Conservation (phyloP, 495 filamentous ascomycete species). For the Astrothelium macrocarpum region DNA sequence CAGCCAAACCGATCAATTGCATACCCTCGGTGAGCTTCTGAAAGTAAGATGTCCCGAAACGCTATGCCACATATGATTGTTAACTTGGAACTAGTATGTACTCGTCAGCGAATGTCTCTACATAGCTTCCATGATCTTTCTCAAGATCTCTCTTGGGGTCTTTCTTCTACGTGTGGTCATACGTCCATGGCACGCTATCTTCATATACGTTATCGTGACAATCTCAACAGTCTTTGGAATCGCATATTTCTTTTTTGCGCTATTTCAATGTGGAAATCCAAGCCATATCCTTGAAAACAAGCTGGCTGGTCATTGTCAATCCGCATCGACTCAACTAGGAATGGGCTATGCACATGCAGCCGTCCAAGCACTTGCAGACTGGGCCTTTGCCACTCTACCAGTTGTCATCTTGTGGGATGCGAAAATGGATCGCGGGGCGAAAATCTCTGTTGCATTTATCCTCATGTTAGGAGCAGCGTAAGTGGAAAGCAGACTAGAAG, state of each 20-base stretch:
- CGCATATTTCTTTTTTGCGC: constrained; percentile 23
- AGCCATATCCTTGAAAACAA: constrained; percentile 18
- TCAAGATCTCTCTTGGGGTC: constrained; percentile 31
- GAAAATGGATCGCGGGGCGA: constrained; percentile 24
- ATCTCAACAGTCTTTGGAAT: constrained; percentile 18
- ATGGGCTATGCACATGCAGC: constrained; percentile 24
- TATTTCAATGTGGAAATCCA: constrained; percentile 28
- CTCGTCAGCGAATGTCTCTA: constrained; percentile 22
- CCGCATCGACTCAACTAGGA: constrained; percentile 11
- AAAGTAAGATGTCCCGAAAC: neutral
- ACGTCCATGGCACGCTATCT: constrained; percentile 20
- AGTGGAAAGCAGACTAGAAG: neutral
- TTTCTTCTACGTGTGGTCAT: constrained; percentile 29
- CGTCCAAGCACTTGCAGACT: constrained; percentile 25
- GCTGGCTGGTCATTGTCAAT: constrained; percentile 18
- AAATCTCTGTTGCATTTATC: constrained; percentile 29
- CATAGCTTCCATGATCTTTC: constrained; percentile 19
- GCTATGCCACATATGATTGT: neutral
- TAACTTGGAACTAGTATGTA: constrained; percentile 15
- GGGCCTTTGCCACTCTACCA: constrained; percentile 24
- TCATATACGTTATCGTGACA: constrained; percentile 21
- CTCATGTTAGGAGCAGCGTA: constrained; percentile 24
- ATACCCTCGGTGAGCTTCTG: constrained; percentile 1
- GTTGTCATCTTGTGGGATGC: constrained; percentile 25
- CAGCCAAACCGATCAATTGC: neutral